phyloP scores from a whole-genome alignment of 2,329 filamentous ascomycete genomes.

The Diaporthe citriasiana region DNA sequence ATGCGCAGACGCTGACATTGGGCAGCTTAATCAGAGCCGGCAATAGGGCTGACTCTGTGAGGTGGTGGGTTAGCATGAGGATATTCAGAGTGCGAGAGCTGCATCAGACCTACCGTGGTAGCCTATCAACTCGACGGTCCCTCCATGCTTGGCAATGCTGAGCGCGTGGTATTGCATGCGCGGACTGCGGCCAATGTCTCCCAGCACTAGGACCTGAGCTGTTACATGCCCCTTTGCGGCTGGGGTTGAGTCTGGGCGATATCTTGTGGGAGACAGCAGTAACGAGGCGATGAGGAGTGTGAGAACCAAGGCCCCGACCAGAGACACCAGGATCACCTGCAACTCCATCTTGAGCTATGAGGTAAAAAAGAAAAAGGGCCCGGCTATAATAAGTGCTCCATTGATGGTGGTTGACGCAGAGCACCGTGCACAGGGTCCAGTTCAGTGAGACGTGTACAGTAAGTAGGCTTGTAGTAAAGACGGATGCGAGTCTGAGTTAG shows the following conservation, averaged over 20 bases:
- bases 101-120: conserved; percentile 76
- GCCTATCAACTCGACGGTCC: conserved; percentile 86
- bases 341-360: conserved; percentile 6
- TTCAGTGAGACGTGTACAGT: conserved; percentile 12
- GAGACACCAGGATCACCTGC: conserved; percentile 19
- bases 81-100: background rate
- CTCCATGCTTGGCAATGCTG: conserved; percentile 87
- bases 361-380: background rate
- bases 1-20: conserved; percentile 78
- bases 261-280: conserved; percentile 54
- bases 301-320: conserved; percentile 22
- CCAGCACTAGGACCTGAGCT: conserved; percentile 90
- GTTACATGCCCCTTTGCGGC: conserved; percentile 46
- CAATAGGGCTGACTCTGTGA: conserved; percentile 74
- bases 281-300: conserved; percentile 36
- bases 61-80: conserved; percentile 33
- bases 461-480: conserved; percentile 2
- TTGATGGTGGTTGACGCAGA: background rate
- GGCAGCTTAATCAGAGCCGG: conserved; percentile 80
- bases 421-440: background rate
- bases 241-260: conserved; percentile 42
- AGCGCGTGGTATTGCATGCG: conserved; percentile 99
- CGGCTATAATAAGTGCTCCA: conserved; percentile 10
- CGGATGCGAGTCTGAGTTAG: conserved; percentile 1
- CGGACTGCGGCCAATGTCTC: conserved; percentile 94